Base-by-base conservation (phyloP, 2,329 filamentous ascomycete genomes). In the Arthrobotrys megalospora region DNA sequence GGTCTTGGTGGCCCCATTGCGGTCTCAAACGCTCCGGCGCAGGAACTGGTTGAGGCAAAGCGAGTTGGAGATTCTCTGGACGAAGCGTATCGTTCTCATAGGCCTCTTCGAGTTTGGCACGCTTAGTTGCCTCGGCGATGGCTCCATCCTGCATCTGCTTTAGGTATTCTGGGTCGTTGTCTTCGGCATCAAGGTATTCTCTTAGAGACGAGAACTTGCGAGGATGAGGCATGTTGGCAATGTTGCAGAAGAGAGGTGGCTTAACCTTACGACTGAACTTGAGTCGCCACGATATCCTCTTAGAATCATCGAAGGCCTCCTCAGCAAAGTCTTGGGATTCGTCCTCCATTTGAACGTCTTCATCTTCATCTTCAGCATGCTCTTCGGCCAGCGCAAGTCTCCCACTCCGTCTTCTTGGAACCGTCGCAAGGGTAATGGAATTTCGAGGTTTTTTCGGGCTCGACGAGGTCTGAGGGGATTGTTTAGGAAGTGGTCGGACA, bases 1-100 rank as follows among this genome's bases (percentile, higher is more conserved):
- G 93, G 82, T 98, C 94, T 82, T 90, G 89, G 81, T 96, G 94
- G n/a, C 92, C 90, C 87, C 93, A 98, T 82, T 96, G 93, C 65
- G 89, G 88, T 0, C 90, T 89, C 0, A 92, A 92, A 81, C 96
- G 92, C 71, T 93, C 90, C 76, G 86, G 86, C 10, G 62, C 92
- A 0, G 92, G 92, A 16, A 90, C 87, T 81, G 92, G 38, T 6
- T 77, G 60, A 34, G 45, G 38, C 19, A 48, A 72, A 96, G 24
- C 91, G 85, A 1, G 90, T 91, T 83, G 92, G 95, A 76, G 88
- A 87, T 76, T 90, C 67, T 88, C 86, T 63, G 91, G 93, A 32
- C 97, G 87, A 3, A 94, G 83, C 1, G 93, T 93, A 14, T 94
- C 94, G 4, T 90, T 89, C 81, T 92, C 87, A 2, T 90, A 90